Evolutionary conservation across 345 rosid genomes (phyloP).

Genomic region (Alliaria petiolata): DNA sequence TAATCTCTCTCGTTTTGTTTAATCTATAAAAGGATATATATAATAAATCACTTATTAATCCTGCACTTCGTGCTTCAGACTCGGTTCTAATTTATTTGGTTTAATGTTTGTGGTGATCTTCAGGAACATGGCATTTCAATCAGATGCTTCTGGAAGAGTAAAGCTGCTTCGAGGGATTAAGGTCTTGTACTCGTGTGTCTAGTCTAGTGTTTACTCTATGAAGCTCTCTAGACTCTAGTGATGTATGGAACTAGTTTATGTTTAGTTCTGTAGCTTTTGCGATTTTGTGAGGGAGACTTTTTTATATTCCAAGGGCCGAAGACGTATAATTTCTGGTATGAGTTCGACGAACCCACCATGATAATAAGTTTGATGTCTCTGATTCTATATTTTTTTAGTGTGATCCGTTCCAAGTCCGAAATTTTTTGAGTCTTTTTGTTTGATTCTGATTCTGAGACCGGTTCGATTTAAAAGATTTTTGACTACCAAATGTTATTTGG

Average conservation of each 20-base stretch:
- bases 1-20: neutral
- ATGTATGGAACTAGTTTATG: neutral
- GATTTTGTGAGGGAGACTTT: neutral
- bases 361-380: too few relatives aligned
- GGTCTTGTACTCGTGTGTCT: neutral
- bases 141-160: conserved; percentile 71
- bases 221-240: neutral
- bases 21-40: neutral
- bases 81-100: neutral
- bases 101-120: conserved; percentile 5
- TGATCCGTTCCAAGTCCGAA: neutral
- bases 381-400: neutral
- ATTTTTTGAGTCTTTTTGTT: too few relatives aligned
- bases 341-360: too few relatives aligned
- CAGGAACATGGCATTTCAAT: conserved; percentile 95
- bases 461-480: neutral
- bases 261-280: neutral
- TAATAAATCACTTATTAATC: neutral
- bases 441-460: neutral
- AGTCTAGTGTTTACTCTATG: neutral
- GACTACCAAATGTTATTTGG: neutral
- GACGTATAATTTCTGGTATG: neutral
- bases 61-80: neutral
- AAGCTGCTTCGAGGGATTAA: conserved; percentile 2
- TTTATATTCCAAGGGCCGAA: neutral